Percentiles rank a stretch among this genome's conserved stretches.
These are phyloP conservation scores for Saccharum spontaneum DNA, from an alignment of 176 grass and related monocot species.

Conservation along the genomic window DNA sequence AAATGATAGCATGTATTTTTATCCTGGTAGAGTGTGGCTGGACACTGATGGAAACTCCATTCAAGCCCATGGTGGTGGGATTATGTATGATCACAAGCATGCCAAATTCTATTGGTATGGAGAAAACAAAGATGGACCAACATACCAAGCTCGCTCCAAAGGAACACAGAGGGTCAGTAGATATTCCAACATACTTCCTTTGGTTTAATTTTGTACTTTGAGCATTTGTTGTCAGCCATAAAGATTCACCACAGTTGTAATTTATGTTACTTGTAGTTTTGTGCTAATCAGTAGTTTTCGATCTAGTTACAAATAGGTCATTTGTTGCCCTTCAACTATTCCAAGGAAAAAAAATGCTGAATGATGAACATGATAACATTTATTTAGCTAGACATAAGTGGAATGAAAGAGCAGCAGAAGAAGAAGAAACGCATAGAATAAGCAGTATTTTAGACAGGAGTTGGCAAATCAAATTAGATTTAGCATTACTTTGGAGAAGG, in stretches of 20 bases:
- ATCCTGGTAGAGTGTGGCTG: slow-evolving; percentile 77
- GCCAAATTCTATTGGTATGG: slow-evolving; percentile 90
- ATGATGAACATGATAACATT: background rate
- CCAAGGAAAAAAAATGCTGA: background rate
- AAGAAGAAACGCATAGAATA: background rate
- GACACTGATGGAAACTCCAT: slow-evolving; percentile 84
- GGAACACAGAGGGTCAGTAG: slow-evolving; percentile 57
- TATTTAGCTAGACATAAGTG: background rate
- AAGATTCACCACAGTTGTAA: background rate
- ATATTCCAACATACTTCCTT: slow-evolving; percentile 9
- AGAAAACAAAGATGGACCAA: slow-evolving; percentile 84
- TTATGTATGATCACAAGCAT: slow-evolving; percentile 64
- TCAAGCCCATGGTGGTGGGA: slow-evolving; percentile 93
- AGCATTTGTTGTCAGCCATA: background rate
- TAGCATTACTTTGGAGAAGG: background rate
- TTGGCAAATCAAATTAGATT: background rate
- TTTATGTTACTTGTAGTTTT: background rate
- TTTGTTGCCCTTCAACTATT: background rate
- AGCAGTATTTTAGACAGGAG: background rate
- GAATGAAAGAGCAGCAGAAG: background rate
- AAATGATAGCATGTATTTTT: slow-evolving; percentile 62
- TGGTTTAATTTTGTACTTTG: background rate
- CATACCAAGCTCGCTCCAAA: slow-evolving; percentile 62
- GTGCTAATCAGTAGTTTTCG: background rate
- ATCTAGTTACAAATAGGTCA: background rate